Evolutionary conservation across 768 basidiomycete species (phyloP).

Genomic region (Holtermanniella nyarrowii): DNA sequence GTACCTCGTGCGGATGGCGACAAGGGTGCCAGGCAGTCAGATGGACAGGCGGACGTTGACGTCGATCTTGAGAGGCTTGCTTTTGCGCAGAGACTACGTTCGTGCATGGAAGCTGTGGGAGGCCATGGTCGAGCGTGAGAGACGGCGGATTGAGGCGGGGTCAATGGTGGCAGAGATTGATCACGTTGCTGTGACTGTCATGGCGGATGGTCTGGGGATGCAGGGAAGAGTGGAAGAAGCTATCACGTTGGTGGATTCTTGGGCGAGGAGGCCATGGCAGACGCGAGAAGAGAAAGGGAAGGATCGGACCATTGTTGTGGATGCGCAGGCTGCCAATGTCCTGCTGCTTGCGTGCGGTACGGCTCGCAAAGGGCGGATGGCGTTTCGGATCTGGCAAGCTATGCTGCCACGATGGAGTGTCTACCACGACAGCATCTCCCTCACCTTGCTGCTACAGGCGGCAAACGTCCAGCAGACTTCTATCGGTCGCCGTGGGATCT

Average conservation of each 20-base stretch:
- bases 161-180: conserved; percentile 12
- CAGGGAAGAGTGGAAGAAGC: conserved; percentile 9
- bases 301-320: conserved; percentile 11
- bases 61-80: conserved; percentile 18
- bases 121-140: conserved; percentile 15
- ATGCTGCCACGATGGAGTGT: conserved; percentile 54
- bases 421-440: conserved; percentile 49
- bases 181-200: conserved; percentile 10
- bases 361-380: conserved; percentile 5
- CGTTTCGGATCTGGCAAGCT: conserved; percentile 52
- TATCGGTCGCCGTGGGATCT: conserved; percentile 4
- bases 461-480: not conserved
- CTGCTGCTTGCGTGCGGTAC: conserved; percentile 14
- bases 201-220: conserved; percentile 8
- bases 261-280: conserved; percentile 10
- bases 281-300: not conserved
- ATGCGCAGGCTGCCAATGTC: conserved; percentile 21
- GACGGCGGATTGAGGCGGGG: not conserved
- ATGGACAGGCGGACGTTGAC: conserved; percentile 13
- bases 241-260: conserved; percentile 19
- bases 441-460: conserved; percentile 54
- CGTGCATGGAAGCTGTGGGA: conserved; percentile 18
- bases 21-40: conserved; percentile 4
- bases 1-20: not conserved
- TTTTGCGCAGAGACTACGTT: conserved; percentile 5